Evolutionary conservation across 768 basidiomycete species (phyloP).

Genomic region (Panus rudis): DNA sequence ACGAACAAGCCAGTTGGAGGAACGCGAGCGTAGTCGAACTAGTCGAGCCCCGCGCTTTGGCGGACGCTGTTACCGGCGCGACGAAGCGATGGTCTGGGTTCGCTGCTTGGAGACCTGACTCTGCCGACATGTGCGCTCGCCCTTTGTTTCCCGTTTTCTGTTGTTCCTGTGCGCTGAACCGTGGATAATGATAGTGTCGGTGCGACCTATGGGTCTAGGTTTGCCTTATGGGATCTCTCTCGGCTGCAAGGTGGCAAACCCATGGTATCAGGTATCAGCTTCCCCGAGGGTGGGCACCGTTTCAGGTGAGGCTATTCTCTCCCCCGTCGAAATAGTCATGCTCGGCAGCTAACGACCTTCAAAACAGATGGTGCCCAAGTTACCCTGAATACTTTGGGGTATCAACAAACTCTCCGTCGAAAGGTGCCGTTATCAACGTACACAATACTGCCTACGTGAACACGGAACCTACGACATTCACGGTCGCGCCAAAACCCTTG

Average conservation of each 20-base stretch:
- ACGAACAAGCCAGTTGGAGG: constrained; percentile 47
- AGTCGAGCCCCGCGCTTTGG: constrained; percentile 58
- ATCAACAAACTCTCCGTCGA: constrained; percentile 48
- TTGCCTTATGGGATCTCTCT: constrained; percentile 72
- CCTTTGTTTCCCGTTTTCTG: neutral
- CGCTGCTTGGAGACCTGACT: constrained; percentile 65
- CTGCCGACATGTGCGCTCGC: constrained; percentile 58
- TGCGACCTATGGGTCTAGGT: constrained; percentile 63
- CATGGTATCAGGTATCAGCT: constrained; percentile 49
- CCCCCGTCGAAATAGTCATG: neutral
- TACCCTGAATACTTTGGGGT: constrained; percentile 75
- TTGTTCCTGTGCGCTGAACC: neutral
- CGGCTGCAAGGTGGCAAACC: constrained; percentile 72
- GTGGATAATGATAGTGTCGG: constrained; percentile 47
- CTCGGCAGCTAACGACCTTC: neutral
- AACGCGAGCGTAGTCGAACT: constrained; percentile 64
- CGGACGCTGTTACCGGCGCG: constrained; percentile 41
- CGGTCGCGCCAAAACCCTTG: constrained; percentile 54
- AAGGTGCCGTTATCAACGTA: constrained; percentile 64
- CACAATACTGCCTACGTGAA: constrained; percentile 61
- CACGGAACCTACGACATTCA: constrained; percentile 54
- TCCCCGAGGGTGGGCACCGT: constrained; percentile 56
- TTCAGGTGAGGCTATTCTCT: constrained; percentile 48
- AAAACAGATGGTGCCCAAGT: constrained; percentile 66
- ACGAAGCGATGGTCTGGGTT: constrained; percentile 40